Percentiles rank a stretch among this genome's conserved stretches.
Evolutionary conservation across 768 basidiomycete genomes (phyloP).

Genomic region (Tulasnella sp.): DNA sequence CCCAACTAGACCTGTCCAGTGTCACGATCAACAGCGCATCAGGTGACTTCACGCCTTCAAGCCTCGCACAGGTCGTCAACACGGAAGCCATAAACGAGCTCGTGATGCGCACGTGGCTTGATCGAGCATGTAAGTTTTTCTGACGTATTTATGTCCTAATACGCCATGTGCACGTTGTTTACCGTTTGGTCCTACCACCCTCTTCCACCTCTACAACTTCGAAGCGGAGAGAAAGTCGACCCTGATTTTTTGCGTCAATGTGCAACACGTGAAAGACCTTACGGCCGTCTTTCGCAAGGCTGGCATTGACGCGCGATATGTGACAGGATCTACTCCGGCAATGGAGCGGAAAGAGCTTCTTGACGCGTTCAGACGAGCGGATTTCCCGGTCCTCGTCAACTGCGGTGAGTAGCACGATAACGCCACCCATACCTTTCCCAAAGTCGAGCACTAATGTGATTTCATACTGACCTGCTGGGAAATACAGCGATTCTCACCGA

Average conservation of each 20-base stretch:
- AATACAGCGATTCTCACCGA: conserved; percentile 73
- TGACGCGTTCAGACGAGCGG: conserved; percentile 52
- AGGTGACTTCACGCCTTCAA: conserved; percentile 74
- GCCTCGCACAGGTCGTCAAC: conserved; percentile 75
- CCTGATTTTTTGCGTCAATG: conserved; percentile 81
- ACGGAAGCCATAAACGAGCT: conserved; percentile 65
- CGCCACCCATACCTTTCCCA: background rate
- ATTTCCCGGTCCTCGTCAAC: conserved; percentile 81
- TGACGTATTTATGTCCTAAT: background rate
- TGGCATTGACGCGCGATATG: conserved; percentile 76
- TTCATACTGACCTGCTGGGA: background rate
- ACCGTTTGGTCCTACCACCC: background rate
- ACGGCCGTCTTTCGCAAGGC: conserved; percentile 59
- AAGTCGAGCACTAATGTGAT: no score
- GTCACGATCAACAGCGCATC: conserved; percentile 56
- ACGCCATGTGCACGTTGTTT: background rate
- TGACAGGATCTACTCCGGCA: conserved; percentile 59
- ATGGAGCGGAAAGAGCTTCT: conserved; percentile 56
- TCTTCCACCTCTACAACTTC: background rate
- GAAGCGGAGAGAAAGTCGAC: conserved; percentile 67
- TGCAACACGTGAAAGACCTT: conserved; percentile 67
- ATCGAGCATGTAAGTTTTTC: conserved; percentile 57
- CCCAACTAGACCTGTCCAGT: conserved; percentile 53
- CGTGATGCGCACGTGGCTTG: conserved; percentile 75
- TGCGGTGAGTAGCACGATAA: conserved; percentile 45